Base-by-base conservation (phyloP, 441 rosid genomes). In the Rhodomyrtus psidioides region DNA sequence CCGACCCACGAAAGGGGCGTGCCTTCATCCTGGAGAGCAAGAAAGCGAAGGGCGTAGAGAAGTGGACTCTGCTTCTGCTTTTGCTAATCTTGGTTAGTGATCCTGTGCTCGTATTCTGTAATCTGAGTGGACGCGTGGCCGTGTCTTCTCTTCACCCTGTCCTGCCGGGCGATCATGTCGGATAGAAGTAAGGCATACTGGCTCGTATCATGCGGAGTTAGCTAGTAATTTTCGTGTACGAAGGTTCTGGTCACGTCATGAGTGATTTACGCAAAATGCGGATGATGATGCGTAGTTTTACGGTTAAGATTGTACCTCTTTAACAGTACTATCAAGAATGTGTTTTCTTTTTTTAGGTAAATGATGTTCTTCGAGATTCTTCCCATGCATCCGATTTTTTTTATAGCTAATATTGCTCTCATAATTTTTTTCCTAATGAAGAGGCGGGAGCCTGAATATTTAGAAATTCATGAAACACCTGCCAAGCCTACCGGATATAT, bases 1-100 rank as follows among this genome's bases (percentile, higher is more conserved):
- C 26, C 26, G 89, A 89, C 70, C 87, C n/a, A 3, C 12, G 56
- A 44, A 81, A 83, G 83, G 42, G 81, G 39, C 65, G 85, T 81
- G 74, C 49, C 57, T 79, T 28, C 79, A 10, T 74, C 55, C 30
- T 57, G 58, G 74, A 46, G 51, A 46, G 53, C 26, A 59, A 44
- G 49, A 84, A 59, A 53, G 81, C 27, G 55, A 7, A 51, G 13
- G 86, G 84, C 53, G 46, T 79, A 70, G 56, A 56, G 74, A 62
- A 82, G 30, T 23, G 28, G 58, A 55, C 58, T 23, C 24, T 21
- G 58, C 58, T 55, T 9, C n/a, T 23, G n/a, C 58, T 55, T 55
- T 23, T 8, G 58, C 26, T 23, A 0, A 23, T 23, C 58, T 55
- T 23, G n/a, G n/a, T 1, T 23, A 23, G n/a, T 55, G 58, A 55